Percentiles rank a stretch among this genome's conserved stretches.
Conservation (phyloP, 2,329 filamentous ascomycete genomes). For the Thermomyces lanuginosus region DNA sequence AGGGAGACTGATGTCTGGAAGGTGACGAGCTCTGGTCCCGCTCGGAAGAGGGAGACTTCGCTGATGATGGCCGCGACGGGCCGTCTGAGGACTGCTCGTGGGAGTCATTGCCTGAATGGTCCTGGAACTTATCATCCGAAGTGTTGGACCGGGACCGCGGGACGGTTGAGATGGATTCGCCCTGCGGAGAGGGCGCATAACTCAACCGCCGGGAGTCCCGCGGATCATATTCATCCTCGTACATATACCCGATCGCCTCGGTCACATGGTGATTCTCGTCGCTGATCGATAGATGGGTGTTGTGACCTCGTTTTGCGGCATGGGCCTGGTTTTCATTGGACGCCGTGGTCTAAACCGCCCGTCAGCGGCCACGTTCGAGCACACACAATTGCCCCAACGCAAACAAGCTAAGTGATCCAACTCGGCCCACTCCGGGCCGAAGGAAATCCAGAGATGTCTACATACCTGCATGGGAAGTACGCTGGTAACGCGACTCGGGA, state of each 20-base stretch:
- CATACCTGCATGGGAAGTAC: slow-evolving; percentile 25
- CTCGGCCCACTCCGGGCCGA: no score
- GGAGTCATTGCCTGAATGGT: slow-evolving; percentile 17
- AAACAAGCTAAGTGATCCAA: no score
- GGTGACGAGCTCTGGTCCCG: slow-evolving; percentile 37
- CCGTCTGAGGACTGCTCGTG: slow-evolving; percentile 7
- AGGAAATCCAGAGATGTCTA: slow-evolving; percentile 7
- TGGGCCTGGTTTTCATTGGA: slow-evolving; percentile 32
- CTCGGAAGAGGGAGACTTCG: slow-evolving; percentile 18
- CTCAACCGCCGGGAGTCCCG: slow-evolving; percentile 54
- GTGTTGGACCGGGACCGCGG: slow-evolving; percentile 17
- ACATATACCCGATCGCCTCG: slow-evolving; percentile 80
- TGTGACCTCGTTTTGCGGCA: slow-evolving; percentile 40
- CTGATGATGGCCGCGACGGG: slow-evolving; percentile 7
- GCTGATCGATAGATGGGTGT: slow-evolving; percentile 53
- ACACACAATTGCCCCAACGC: no score
- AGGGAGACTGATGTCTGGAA: slow-evolving; percentile 35
- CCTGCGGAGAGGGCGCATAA: slow-evolving; percentile 43
- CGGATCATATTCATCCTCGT: slow-evolving; percentile 55
- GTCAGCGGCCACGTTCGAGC: no score
- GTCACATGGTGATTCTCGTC: slow-evolving; percentile 90
- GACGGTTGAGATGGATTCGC: slow-evolving; percentile 29
- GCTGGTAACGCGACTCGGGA: no score
- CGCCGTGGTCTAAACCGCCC: no score
- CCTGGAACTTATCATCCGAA: slow-evolving; percentile 15